These are phyloP conservation scores for Epithemia pelagica DNA, from an alignment of 108 stramenopile genomes.

Conservation along the genomic window DNA sequence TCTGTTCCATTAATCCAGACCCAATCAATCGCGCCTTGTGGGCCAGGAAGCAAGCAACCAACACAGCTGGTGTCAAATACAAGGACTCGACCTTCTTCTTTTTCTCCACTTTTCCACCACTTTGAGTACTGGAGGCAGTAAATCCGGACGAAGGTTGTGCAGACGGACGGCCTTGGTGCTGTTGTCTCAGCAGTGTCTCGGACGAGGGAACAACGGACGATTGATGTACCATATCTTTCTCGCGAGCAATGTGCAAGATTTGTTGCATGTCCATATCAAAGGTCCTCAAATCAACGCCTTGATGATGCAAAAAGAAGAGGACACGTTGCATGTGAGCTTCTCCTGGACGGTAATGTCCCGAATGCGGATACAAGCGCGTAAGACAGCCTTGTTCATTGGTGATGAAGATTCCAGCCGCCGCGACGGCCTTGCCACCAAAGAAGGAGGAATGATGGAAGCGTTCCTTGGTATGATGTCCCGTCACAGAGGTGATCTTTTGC, in stretches of 20 bases:
- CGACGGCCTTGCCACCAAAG: conserved; percentile 71
- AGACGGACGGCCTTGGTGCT: conserved; percentile 28
- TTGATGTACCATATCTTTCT: conserved; percentile 9
- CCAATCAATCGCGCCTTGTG: conserved; percentile 64
- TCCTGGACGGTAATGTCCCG: conserved; percentile 64
- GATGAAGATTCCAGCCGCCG: conserved; percentile 65
- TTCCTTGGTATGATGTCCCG: conserved; percentile 28
- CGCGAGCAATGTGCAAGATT: conserved; percentile 72
- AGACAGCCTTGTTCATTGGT: conserved; percentile 42
- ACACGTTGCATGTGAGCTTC: conserved; percentile 72
- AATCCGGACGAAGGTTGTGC: neutral
- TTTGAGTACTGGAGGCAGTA: neutral
- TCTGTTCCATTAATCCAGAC: conserved; percentile 53
- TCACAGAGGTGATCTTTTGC: conserved; percentile 62
- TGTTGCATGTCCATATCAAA: conserved; percentile 85
- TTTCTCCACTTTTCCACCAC: conserved; percentile 28
- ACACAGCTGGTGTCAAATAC: conserved; percentile 41
- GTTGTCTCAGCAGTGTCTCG: no score
- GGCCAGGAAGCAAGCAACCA: conserved; percentile 57
- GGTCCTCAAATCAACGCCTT: conserved; percentile 58
- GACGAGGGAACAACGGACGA: neutral
- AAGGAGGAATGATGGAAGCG: conserved; percentile 89
- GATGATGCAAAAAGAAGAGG: conserved; percentile 58
- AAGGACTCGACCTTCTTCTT: conserved; percentile 56
- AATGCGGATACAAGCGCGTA: conserved; percentile 51